phyloP scores from a whole-genome alignment of 495 filamentous ascomycete genomes.

The Hypoxylon trugodes region DNA sequence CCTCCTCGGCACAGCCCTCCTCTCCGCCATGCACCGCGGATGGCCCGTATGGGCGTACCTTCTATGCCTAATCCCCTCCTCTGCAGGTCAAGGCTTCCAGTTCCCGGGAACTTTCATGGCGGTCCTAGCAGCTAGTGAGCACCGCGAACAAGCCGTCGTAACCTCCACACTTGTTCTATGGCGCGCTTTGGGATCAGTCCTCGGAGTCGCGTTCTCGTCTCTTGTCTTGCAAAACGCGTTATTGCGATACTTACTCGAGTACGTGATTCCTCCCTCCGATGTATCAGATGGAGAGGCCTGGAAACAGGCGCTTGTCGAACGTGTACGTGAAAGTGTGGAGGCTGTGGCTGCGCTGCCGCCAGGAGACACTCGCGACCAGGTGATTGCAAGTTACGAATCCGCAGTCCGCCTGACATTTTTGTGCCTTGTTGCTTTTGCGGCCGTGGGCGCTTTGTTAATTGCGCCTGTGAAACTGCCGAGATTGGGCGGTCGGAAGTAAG shows the following conservation, averaged over 20 bases:
- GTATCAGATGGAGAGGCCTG: conserved; percentile 35
- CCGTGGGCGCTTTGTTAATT: conserved; percentile 59
- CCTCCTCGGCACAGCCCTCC: conserved; percentile 61
- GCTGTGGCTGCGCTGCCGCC: conserved; percentile 48
- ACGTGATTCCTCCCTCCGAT: conserved; percentile 63
- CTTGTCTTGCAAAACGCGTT: conserved; percentile 80
- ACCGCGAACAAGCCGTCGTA: conserved; percentile 78
- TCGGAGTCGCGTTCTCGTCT: conserved; percentile 75
- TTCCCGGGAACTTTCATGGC: conserved; percentile 72
- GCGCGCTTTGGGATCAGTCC: conserved; percentile 72
- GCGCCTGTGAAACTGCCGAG: conserved; percentile 63
- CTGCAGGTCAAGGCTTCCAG: conserved; percentile 71
- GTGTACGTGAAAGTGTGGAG: conserved; percentile 53
- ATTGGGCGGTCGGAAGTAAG: conserved; percentile 56
- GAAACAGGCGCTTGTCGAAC: conserved; percentile 47
- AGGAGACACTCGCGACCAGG: conserved; percentile 52
- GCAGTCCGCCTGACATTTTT: conserved; percentile 65
- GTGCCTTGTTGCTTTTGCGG: conserved; percentile 58
- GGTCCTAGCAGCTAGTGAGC: conserved; percentile 70
- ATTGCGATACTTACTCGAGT: conserved; percentile 62
- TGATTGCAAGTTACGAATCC: conserved; percentile 66
- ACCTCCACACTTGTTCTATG: conserved; percentile 75
- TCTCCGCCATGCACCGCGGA: conserved; percentile 58
- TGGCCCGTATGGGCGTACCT: conserved; percentile 68
- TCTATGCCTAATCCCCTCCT: conserved; percentile 66